These are phyloP conservation scores for Coemansia sp. DNA, from an alignment of 192 early-diverging fungal genomes.

Conservation along the genomic window DNA sequence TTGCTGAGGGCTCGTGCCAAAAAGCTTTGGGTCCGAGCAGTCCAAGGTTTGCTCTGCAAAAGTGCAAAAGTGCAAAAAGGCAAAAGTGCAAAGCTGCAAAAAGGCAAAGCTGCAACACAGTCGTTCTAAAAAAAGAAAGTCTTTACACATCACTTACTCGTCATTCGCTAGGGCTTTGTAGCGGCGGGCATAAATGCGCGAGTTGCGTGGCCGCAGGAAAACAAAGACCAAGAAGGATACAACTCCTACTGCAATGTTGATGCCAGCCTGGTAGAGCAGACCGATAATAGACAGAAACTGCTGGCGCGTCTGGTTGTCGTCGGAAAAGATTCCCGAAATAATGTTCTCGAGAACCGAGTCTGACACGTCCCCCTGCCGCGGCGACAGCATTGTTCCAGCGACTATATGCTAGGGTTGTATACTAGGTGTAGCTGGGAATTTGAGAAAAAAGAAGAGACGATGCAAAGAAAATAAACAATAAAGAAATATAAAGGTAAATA, in stretches of 20 bases:
- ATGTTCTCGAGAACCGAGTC: slow-evolving; percentile 41
- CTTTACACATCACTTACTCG: slow-evolving; percentile 21
- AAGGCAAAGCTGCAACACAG: not conserved
- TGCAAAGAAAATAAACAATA: not conserved
- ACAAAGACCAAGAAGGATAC: slow-evolving; percentile 59
- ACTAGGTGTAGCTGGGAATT: not conserved
- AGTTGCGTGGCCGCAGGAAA: slow-evolving; percentile 60
- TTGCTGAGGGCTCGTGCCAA: no score
- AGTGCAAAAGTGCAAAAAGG: no score
- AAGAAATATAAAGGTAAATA: not conserved
- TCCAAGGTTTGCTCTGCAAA: no score
- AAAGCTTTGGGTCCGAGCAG: no score
- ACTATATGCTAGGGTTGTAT: not conserved
- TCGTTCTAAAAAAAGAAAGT: slow-evolving; percentile 3
- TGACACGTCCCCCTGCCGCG: slow-evolving; percentile 5
- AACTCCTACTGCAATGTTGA: slow-evolving; percentile 60
- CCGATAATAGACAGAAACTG: slow-evolving; percentile 56
- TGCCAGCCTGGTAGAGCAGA: slow-evolving; percentile 60
- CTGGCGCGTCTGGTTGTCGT: slow-evolving; percentile 41
- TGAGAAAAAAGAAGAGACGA: not conserved
- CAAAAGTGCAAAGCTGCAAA: no score
- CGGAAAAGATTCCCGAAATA: slow-evolving; percentile 50
- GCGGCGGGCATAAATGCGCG: slow-evolving; percentile 52
- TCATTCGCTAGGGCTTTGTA: slow-evolving; percentile 52
- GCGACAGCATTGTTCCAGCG: slow-evolving; percentile 1